Percentiles rank a stretch among this genome's conserved stretches.
Conservation (phyloP, 2,329 filamentous ascomycete species). For the Tympanopsis confertula region DNA sequence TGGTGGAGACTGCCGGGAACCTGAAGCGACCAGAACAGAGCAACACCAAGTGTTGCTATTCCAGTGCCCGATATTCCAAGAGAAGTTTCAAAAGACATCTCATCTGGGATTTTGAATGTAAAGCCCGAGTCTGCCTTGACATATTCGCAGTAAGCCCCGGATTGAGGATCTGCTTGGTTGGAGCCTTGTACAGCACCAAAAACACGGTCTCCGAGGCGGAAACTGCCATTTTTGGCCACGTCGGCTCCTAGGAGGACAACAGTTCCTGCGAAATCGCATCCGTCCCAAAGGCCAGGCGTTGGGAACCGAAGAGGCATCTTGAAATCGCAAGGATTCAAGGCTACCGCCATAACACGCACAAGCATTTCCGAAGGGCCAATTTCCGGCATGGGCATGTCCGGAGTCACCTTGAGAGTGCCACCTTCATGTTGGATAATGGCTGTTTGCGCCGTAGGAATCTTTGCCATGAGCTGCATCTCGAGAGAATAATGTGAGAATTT, state of each 20-base stretch:
- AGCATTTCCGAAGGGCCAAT: slow-evolving; percentile 7
- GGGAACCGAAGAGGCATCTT: slow-evolving; percentile 13
- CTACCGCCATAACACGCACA: slow-evolving; percentile 10
- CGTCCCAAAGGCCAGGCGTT: slow-evolving; percentile 9
- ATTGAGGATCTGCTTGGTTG: slow-evolving; percentile 5
- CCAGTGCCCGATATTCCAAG: neutral
- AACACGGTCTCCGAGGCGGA: slow-evolving; percentile 16
- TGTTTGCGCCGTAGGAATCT: too few relatives aligned
- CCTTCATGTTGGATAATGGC: too few relatives aligned
- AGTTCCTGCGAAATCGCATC: slow-evolving; percentile 16
- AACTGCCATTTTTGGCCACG: slow-evolving; percentile 4
- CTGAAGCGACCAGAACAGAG: too few relatives aligned
- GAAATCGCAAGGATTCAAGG: slow-evolving; percentile 15
- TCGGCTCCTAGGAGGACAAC: slow-evolving; percentile 12
- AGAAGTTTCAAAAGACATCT: slow-evolving; percentile 2
- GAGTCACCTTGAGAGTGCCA: too few relatives aligned
- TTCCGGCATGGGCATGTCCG: slow-evolving; percentile 3
- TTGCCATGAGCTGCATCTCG: too few relatives aligned
- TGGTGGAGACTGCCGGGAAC: too few relatives aligned
- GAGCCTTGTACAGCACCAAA: slow-evolving; percentile 8
- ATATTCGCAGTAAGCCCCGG: slow-evolving; percentile 11
- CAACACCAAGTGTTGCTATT: neutral
- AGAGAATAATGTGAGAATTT: too few relatives aligned
- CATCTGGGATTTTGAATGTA: slow-evolving; percentile 6
- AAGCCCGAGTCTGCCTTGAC: slow-evolving; percentile 4